A percentile compares a stretch with the other conserved stretches of the same genome.
These are phyloP conservation scores for Geotrichum aggregatum DNA, from an alignment of 1,139 yeast genomes.

Conservation along the genomic window DNA sequence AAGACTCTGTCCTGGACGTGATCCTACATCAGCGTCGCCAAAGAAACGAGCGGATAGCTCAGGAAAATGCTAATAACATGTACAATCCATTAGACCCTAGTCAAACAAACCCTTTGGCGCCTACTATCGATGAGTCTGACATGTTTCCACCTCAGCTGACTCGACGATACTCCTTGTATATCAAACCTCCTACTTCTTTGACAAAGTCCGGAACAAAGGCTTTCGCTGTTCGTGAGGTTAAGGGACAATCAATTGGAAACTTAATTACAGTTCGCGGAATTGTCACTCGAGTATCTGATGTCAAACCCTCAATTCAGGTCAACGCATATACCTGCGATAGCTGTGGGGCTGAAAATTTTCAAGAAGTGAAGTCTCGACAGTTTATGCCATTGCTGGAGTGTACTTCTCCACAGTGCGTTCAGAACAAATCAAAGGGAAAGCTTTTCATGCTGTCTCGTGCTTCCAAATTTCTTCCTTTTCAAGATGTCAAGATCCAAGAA, in stretches of 20 bases:
- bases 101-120: conserved; percentile 18
- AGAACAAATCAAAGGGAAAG: conserved; percentile 82
- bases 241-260: conserved; percentile 79
- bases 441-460: conserved; percentile 92
- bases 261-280: conserved; percentile 90
- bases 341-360: conserved; percentile 95
- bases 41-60: conserved; percentile 69
- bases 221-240: conserved; percentile 82
- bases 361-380: conserved; percentile 80
- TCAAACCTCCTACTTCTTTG: conserved; percentile 64
- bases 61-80: conserved; percentile 57
- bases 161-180: conserved; percentile 80
- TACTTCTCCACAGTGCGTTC: conserved; percentile 71
- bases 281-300: conserved; percentile 92
- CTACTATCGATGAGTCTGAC: conserved; percentile 34
- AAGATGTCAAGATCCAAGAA: conserved; percentile 93
- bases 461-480: conserved; percentile 90
- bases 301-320: conserved; percentile 85
- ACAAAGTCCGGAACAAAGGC: conserved; percentile 48
- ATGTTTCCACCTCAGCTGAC: conserved; percentile 82
- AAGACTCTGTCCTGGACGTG: conserved; percentile 90
- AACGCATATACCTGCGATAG: conserved; percentile 96
- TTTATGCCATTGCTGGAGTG: conserved; percentile 86
- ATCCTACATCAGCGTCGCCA: conserved; percentile 83
- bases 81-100: conserved; percentile 30